Percentiles rank a stretch among this genome's conserved stretches.
Conservation (phyloP, 805 yeast species). For the Wickerhamomyces pijperi region DNA sequence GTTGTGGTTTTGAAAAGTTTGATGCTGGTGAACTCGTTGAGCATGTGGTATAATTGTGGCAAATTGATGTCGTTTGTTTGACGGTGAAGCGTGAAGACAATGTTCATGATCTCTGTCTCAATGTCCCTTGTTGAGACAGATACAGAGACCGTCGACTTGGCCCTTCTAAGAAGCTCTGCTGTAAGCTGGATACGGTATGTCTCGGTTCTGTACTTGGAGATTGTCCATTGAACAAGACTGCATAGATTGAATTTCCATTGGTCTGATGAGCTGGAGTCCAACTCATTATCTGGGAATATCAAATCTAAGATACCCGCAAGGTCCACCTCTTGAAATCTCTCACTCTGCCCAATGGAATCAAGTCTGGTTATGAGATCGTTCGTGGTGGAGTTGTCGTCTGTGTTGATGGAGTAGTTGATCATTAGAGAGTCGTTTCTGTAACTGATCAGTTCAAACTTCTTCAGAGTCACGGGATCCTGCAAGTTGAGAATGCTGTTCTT, state of each 20-base stretch:
- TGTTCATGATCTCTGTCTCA: slow-evolving; percentile 17
- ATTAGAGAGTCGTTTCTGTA: slow-evolving; percentile 65
- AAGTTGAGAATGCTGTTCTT: slow-evolving; percentile 19
- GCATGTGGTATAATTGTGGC: slow-evolving; percentile 28
- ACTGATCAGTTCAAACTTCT: slow-evolving; percentile 48
- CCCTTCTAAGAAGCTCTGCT: slow-evolving; percentile 7
- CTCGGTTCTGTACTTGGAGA: slow-evolving; percentile 19
- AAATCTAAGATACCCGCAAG: too few relatives aligned
- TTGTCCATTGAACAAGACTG: slow-evolving; percentile 28
- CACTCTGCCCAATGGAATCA: slow-evolving; percentile 1
- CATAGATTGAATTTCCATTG: slow-evolving; percentile 27
- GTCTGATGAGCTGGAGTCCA: slow-evolving; percentile 21
- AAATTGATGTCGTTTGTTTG: neutral
- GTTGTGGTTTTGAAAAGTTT: slow-evolving; percentile 36
- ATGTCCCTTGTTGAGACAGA: slow-evolving; percentile 20
- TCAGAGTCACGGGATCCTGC: slow-evolving; percentile 22
- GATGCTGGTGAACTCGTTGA: slow-evolving; percentile 30
- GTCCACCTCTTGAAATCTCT: neutral
- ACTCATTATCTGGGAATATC: slow-evolving; percentile 12
- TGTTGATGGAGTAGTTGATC: slow-evolving; percentile 27
- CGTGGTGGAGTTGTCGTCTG: neutral
- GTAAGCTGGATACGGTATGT: slow-evolving; percentile 7
- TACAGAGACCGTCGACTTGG: slow-evolving; percentile 2
- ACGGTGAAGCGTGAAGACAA: neutral
- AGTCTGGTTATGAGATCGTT: slow-evolving; percentile 10